phyloP scores from a whole-genome alignment of 805 yeast species.

The Candida odintsovae region DNA sequence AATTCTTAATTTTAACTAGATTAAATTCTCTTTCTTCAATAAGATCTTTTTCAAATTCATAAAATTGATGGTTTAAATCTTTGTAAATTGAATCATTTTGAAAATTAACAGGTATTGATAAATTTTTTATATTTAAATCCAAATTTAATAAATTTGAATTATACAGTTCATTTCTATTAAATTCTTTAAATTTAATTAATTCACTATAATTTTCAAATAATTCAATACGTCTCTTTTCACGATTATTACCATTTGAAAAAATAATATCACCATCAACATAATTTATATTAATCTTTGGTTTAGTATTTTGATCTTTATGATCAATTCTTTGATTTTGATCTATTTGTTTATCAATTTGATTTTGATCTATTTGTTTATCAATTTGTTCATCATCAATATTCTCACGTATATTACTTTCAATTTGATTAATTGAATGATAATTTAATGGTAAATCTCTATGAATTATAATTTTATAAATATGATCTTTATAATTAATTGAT shows the following conservation, averaged over 20 bases:
- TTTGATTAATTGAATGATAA: not conserved
- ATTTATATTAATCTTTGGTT: not conserved
- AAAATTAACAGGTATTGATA: conserved; percentile 2
- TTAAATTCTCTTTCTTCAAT: conserved; percentile 29
- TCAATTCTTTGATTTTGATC: too few relatives aligned
- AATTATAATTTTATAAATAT: not conserved
- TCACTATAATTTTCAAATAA: conserved; percentile 19
- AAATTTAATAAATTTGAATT: conserved; percentile 2
- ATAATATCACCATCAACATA: conserved; percentile 14
- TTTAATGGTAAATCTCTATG: conserved; percentile 2
- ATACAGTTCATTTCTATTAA: conserved; percentile 7
- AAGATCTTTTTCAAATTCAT: conserved; percentile 24
- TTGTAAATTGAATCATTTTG: conserved; percentile 4
- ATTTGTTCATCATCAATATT: not conserved
- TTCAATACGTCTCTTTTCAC: conserved; percentile 23
- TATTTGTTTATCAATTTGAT: too few relatives aligned
- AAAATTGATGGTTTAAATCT: conserved; percentile 2
- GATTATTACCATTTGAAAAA: conserved; percentile 25
- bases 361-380: not conserved
- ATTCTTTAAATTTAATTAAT: conserved; percentile 15
- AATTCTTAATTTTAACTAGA: conserved; percentile 21
- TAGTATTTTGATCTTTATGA: too few relatives aligned
- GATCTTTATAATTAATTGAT: not conserved
- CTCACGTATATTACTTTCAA: not conserved
- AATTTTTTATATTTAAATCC: not conserved